Percentiles rank a stretch among this genome's conserved stretches.
Evolutionary conservation across 192 early-diverging fungal genomes (phyloP).

Genomic region (Coemansia sp.): DNA sequence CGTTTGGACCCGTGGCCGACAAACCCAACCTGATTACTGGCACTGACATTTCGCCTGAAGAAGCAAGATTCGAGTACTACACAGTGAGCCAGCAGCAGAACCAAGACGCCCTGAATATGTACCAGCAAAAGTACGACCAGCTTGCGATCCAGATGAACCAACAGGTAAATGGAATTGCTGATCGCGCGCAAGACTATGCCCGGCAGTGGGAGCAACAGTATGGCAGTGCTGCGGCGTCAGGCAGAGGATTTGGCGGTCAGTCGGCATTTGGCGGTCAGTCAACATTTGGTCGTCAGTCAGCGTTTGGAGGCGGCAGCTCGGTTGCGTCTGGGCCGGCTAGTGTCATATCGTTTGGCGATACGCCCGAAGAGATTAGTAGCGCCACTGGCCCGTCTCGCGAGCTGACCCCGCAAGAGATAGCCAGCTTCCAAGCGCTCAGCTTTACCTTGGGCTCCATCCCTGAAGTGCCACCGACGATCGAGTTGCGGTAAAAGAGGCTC

Average conservation of each 20-base stretch:
- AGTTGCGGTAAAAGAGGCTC: background rate
- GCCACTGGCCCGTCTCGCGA: slow-evolving; percentile 21
- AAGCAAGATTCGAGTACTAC: slow-evolving; percentile 62
- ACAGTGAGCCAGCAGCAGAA: slow-evolving; percentile 25
- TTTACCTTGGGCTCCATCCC: slow-evolving; percentile 40
- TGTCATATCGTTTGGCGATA: slow-evolving; percentile 16
- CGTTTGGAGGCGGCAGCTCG: slow-evolving; percentile 20
- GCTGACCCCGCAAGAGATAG: slow-evolving; percentile 35
- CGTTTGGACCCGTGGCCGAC: slow-evolving; percentile 63
- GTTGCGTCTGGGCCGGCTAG: background rate
- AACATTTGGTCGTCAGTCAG: slow-evolving; percentile 15
- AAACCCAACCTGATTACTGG: slow-evolving; percentile 65
- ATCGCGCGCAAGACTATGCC: slow-evolving; percentile 19
- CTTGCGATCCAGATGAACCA: slow-evolving; percentile 21
- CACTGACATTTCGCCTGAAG: slow-evolving; percentile 68
- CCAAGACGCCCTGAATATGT: slow-evolving; percentile 15
- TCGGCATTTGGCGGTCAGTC: slow-evolving; percentile 15
- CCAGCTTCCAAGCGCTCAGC: slow-evolving; percentile 20
- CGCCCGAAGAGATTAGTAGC: slow-evolving; percentile 9
- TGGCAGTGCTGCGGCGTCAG: slow-evolving; percentile 10
- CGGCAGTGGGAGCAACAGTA: slow-evolving; percentile 33
- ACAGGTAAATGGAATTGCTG: slow-evolving; percentile 19
- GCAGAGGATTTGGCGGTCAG: slow-evolving; percentile 9
- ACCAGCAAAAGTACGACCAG: slow-evolving; percentile 38
- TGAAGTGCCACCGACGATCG: slow-evolving; percentile 35